Conservation (phyloP, 2,329 filamentous ascomycete species). For the Ceratocystiopsis sp. region DNA sequence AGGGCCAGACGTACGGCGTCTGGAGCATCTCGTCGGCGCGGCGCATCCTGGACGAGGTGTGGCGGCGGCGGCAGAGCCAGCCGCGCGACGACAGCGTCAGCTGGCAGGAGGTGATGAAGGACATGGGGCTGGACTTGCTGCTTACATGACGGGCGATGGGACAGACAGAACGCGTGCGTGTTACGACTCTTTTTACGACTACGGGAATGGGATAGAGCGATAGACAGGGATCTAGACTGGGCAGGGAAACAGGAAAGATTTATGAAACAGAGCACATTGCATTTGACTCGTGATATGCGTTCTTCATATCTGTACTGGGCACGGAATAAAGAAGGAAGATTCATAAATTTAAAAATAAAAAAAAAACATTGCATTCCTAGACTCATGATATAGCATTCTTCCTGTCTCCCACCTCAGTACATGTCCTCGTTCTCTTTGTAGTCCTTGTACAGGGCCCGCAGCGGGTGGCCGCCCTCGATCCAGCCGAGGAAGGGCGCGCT, state of each 20-base stretch:
- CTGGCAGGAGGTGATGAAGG: conserved; percentile 1
- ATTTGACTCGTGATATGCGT: no score
- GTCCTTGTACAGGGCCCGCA: conserved; percentile 1
- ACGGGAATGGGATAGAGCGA: no score
- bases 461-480: conserved; percentile 10
- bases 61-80: neutral
- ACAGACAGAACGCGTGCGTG: no score
- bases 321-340: no score
- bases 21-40: conserved; percentile 2
- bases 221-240: no score
- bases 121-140: neutral
- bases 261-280: no score
- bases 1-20: conserved; percentile 1
- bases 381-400: no score
- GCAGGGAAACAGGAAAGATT: no score
- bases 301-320: no score
- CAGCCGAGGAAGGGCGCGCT: conserved; percentile 7
- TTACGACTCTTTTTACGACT: no score
- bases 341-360: no score
- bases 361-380: no score
- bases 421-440: conserved; percentile 2
- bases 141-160: neutral
- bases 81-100: neutral
- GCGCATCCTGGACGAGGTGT: conserved; percentile 1
- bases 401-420: neutral